Conservation (phyloP, 2,329 filamentous ascomycete species). For the Claviceps humidiphila region DNA sequence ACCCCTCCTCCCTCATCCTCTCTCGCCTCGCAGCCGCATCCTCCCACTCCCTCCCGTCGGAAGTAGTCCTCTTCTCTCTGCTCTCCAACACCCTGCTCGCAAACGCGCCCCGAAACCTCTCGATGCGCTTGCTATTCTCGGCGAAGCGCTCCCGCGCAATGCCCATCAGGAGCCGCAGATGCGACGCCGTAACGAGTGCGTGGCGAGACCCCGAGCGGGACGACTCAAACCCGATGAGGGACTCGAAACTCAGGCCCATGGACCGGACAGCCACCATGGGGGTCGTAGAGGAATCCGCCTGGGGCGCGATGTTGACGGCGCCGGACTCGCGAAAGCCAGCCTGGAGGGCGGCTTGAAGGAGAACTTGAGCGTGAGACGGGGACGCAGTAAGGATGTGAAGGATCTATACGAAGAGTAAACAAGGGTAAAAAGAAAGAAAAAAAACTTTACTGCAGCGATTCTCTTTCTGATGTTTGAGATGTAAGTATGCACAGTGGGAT, state of each 20-base stretch:
- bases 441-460: too few species aligned
- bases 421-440: too few species aligned
- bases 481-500: too few species aligned
- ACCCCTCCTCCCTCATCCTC: slow-evolving; percentile 44
- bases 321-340: slow-evolving; percentile 88
- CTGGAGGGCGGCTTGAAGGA: slow-evolving; percentile 62
- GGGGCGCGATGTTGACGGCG: slow-evolving; percentile 49
- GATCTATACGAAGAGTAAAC: slow-evolving; percentile 43
- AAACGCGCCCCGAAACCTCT: slow-evolving; percentile 46
- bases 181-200: slow-evolving; percentile 48
- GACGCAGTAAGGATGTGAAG: slow-evolving; percentile 76
- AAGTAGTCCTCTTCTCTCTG: slow-evolving; percentile 14
- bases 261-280: slow-evolving; percentile 80
- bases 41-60: slow-evolving; percentile 38
- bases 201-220: slow-evolving; percentile 21
- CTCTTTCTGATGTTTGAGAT: too few species aligned
- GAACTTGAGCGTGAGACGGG: slow-evolving; percentile 55
- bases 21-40: slow-evolving; percentile 36
- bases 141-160: slow-evolving; percentile 64
- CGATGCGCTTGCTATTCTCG: slow-evolving; percentile 55
- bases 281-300: slow-evolving; percentile 23
- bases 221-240: slow-evolving; percentile 51
- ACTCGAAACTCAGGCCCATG: slow-evolving; percentile 70
- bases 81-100: slow-evolving; percentile 15
- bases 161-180: slow-evolving; percentile 52